Evolutionary conservation across 2,329 filamentous ascomycete species (phyloP).

Genomic region (Pseudogymnoascus sp.): DNA sequence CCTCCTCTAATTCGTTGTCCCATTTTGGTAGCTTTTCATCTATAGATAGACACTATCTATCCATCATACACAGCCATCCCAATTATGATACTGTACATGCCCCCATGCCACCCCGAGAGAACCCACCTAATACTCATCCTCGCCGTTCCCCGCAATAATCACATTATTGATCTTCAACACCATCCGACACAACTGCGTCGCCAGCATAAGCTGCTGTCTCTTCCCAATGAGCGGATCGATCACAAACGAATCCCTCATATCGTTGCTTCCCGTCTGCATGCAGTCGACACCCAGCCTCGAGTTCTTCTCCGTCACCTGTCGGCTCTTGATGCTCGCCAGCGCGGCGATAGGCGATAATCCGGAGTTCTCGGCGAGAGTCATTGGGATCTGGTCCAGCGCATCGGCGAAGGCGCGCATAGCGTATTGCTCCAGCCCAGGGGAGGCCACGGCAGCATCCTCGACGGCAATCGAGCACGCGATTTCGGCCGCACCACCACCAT

Average conservation of each 20-base stretch:
- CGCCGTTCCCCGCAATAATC: slow-evolving; percentile 78
- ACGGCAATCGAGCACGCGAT: slow-evolving; percentile 95
- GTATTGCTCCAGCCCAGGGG: slow-evolving; percentile 95
- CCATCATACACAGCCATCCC: slow-evolving; percentile 9
- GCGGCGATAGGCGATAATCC: slow-evolving; percentile 94
- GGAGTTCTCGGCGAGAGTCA: slow-evolving; percentile 96
- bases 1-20: slow-evolving; percentile 8
- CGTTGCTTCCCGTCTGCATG: slow-evolving; percentile 89
- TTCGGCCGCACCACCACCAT: slow-evolving; percentile 92
- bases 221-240: slow-evolving; percentile 98
- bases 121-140: slow-evolving; percentile 65
- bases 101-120: not conserved
- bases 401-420: slow-evolving; percentile 97
- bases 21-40: slow-evolving; percentile 10
- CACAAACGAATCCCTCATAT: slow-evolving; percentile 97
- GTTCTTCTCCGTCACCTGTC: slow-evolving; percentile 83
- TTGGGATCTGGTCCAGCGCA: slow-evolving; percentile 84
- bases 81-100: slow-evolving; percentile 11
- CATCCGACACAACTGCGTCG: slow-evolving; percentile 96
- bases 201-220: slow-evolving; percentile 90
- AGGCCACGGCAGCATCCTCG: slow-evolving; percentile 89
- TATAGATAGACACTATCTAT: slow-evolving; percentile 12
- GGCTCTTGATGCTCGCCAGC: slow-evolving; percentile 86
- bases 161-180: slow-evolving; percentile 96
- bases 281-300: slow-evolving; percentile 86